A percentile compares a stretch with the other conserved stretches of the same genome.
These are phyloP conservation scores for Penicillium sp. DNA, from an alignment of 2,329 filamentous ascomycete genomes.

Conservation along the genomic window DNA sequence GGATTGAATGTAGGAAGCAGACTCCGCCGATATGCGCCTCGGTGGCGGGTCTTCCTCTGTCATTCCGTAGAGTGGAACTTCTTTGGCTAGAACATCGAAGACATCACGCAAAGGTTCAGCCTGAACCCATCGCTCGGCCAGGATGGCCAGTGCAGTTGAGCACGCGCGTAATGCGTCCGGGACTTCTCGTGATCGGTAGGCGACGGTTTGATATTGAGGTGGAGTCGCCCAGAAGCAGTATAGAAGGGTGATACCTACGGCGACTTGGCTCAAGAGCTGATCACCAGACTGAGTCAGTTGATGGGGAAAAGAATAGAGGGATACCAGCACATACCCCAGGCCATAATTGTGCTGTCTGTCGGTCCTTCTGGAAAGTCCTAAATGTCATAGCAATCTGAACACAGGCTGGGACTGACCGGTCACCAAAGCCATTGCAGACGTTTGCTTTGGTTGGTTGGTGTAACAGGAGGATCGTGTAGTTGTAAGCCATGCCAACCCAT, in stretches of 20 bases:
- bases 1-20: conserved; percentile 3
- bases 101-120: conserved; percentile 15
- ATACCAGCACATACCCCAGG: conserved; percentile 8
- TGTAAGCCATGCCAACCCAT: conserved; percentile 19
- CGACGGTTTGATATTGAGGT: neutral
- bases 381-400: conserved; percentile 13
- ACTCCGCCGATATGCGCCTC: conserved; percentile 2
- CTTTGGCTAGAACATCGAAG: conserved; percentile 11
- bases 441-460: conserved; percentile 15
- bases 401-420: conserved; percentile 9
- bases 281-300: neutral
- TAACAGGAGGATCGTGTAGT: conserved; percentile 13
- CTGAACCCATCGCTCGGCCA: conserved; percentile 14
- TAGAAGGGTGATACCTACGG: conserved; percentile 12
- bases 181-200: conserved; percentile 5
- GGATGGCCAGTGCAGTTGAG: conserved; percentile 13
- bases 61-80: conserved; percentile 1
- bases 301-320: neutral
- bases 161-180: conserved; percentile 13
- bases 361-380: conserved; percentile 15
- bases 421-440: conserved; percentile 5
- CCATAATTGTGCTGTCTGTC: conserved; percentile 17
- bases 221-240: conserved; percentile 19
- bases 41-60: neutral
- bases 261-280: conserved; percentile 17